These are phyloP conservation scores for Ustilago loliicola DNA, from an alignment of 1,284 basidiomycete species.

Conservation along the genomic window DNA sequence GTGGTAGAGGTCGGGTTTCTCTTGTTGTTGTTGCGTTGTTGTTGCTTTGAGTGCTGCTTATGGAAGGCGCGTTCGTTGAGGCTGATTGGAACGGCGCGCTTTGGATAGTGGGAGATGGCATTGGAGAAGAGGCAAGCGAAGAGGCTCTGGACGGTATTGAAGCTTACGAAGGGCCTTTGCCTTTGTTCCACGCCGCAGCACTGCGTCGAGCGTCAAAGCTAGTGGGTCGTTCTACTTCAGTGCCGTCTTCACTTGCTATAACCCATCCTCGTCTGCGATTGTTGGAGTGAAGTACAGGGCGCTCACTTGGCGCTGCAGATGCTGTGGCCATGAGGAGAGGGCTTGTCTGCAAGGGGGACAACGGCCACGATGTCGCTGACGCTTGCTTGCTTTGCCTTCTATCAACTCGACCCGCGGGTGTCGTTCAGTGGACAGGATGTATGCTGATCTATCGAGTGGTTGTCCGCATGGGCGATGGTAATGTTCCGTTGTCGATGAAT, in stretches of 20 bases:
- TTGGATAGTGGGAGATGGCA: slow-evolving; percentile 1
- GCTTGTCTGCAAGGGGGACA: background rate
- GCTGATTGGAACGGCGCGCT: slow-evolving; percentile 3
- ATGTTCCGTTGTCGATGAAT: background rate
- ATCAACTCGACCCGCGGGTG: background rate
- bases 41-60: background rate
- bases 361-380: background rate
- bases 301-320: slow-evolving; percentile 5
- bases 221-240: slow-evolving; percentile 21
- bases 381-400: background rate
- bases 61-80: background rate
- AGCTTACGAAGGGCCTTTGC: slow-evolving; percentile 43
- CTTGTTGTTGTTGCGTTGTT: background rate
- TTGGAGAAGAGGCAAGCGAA: slow-evolving; percentile 26
- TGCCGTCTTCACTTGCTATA: slow-evolving; percentile 46
- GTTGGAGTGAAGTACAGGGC: slow-evolving; percentile 22
- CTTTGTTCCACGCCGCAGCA: slow-evolving; percentile 51
- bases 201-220: slow-evolving; percentile 41
- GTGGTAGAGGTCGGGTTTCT: slow-evolving; percentile 12
- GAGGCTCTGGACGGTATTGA: slow-evolving; percentile 50
- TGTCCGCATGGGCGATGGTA: background rate
- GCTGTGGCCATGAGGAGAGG: slow-evolving; percentile 5
- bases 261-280: slow-evolving; percentile 49
- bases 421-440: background rate
- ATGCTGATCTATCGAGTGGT: background rate